phyloP scores from a whole-genome alignment of 2,329 filamentous ascomycete species.

The Periconia digitata region DNA sequence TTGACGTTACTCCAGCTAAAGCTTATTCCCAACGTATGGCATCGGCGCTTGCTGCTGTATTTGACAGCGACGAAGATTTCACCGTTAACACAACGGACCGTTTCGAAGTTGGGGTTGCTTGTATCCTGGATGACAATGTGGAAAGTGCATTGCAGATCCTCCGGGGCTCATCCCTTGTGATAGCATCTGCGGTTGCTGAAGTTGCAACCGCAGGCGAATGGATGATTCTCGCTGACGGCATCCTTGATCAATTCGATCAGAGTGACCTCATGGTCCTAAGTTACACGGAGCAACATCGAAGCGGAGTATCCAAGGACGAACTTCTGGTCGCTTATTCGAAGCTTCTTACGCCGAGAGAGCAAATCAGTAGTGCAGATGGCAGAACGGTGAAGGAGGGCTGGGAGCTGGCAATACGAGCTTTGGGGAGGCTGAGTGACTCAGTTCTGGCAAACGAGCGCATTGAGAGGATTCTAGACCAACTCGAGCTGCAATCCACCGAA shows the following conservation, averaged over 20 bases:
- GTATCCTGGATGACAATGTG: constrained; percentile 78
- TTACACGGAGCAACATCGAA: constrained; percentile 43
- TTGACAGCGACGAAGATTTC: constrained; percentile 67
- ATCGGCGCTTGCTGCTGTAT: constrained; percentile 66
- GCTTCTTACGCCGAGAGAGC: constrained; percentile 55
- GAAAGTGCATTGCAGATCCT: constrained; percentile 75
- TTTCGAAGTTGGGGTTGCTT: constrained; percentile 80
- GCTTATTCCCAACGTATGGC: constrained; percentile 75
- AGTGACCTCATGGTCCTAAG: constrained; percentile 85
- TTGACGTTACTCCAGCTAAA: constrained; percentile 58
- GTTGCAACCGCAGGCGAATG: constrained; percentile 81
- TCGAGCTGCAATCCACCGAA: constrained; percentile 69
- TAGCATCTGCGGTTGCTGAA: constrained; percentile 79
- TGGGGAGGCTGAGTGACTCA: constrained; percentile 77
- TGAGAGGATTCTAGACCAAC: constrained; percentile 68
- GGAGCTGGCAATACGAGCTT: constrained; percentile 82
- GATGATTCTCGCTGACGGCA: constrained; percentile 60
- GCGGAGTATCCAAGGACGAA: constrained; percentile 70
- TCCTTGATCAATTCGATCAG: constrained; percentile 72
- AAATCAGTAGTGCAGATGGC: constrained; percentile 38
- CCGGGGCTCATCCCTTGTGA: constrained; percentile 75
- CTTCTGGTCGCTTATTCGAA: constrained; percentile 77
- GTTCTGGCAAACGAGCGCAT: constrained; percentile 73
- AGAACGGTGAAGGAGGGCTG: constrained; percentile 65
- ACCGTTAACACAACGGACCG: constrained; percentile 74